Evolutionary conservation across 2,329 filamentous ascomycete genomes (phyloP).

Genomic region (Cercospora janseana): DNA sequence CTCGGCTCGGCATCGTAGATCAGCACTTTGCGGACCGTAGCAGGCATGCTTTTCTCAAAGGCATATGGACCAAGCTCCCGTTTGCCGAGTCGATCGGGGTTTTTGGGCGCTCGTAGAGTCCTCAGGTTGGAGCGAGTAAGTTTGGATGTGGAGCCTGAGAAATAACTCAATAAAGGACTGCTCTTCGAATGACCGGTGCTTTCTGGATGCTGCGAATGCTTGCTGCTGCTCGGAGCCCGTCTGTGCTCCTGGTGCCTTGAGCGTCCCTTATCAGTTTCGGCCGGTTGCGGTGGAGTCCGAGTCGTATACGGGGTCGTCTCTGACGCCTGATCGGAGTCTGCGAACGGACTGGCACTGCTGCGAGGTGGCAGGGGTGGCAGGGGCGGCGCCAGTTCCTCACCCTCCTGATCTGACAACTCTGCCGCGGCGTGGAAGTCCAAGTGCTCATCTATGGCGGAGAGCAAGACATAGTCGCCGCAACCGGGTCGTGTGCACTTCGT

Average conservation of each 20-base stretch:
- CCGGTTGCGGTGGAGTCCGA: neutral
- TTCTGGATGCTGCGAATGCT: neutral
- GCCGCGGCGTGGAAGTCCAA: constrained; percentile 43
- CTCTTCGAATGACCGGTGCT: neutral
- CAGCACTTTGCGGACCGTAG: constrained; percentile 43
- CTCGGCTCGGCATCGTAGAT: constrained; percentile 43
- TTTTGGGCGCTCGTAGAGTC: constrained; percentile 14
- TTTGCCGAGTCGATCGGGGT: constrained; percentile 36
- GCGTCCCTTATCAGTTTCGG: constrained; percentile 8
- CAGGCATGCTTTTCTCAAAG: constrained; percentile 48
- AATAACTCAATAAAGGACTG: constrained; percentile 19
- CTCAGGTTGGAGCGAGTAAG: constrained; percentile 16
- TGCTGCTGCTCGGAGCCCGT: neutral
- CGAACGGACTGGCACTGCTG: constrained; percentile 15
- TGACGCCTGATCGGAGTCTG: no score
- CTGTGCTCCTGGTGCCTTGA: neutral
- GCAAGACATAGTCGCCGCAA: constrained; percentile 45
- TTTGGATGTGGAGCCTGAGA: constrained; percentile 19
- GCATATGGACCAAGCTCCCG: constrained; percentile 50
- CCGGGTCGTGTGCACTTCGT: constrained; percentile 44
- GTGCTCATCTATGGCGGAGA: constrained; percentile 48
- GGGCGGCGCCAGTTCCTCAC: constrained; percentile 28
- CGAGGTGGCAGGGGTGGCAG: constrained; percentile 24
- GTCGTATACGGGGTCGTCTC: constrained; percentile 6
- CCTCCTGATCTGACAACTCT: constrained; percentile 41